Evolutionary conservation across 441 rosid genomes (phyloP).

Genomic region (Daphne laureola): DNA sequence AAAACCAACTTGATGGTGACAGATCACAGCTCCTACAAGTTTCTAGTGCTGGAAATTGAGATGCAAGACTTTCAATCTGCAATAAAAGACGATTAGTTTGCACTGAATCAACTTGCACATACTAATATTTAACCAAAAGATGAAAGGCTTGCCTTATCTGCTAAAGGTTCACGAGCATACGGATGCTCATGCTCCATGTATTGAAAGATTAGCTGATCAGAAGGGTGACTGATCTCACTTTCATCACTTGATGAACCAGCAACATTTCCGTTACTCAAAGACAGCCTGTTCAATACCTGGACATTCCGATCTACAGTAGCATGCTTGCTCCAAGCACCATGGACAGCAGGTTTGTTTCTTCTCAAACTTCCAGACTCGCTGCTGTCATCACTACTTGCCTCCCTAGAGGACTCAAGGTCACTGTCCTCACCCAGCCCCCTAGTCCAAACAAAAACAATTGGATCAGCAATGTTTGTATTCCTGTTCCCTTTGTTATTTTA

Average conservation of each 20-base stretch:
- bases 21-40: conserved; percentile 50
- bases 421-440: conserved; percentile 78
- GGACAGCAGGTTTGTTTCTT: conserved; percentile 5
- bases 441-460: conserved; percentile 13
- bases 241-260: conserved; percentile 12
- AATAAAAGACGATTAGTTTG: conserved; percentile 1
- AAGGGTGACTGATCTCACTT: conserved; percentile 12
- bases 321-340: conserved; percentile 10
- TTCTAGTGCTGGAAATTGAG: conserved; percentile 42
- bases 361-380: conserved; percentile 13
- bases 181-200: conserved; percentile 51
- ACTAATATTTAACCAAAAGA: conserved; percentile 5
- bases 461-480: too few species aligned
- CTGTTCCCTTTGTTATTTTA: too few species aligned
- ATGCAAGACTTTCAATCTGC: conserved; percentile 35
- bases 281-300: conserved; percentile 4
- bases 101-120: neutral
- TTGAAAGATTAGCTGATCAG: conserved; percentile 33
- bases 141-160: conserved; percentile 31
- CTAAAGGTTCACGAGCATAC: conserved; percentile 42
- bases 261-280: conserved; percentile 1
- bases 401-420: conserved; percentile 29
- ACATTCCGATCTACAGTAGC: conserved; percentile 1
- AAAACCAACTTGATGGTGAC: conserved; percentile 51
- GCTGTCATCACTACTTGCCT: conserved; percentile 11